A percentile compares a stretch with the other conserved stretches of the same genome.
Evolutionary conservation across 106 monocot genomes (phyloP).

Genomic region (Dioscorea alata): DNA sequence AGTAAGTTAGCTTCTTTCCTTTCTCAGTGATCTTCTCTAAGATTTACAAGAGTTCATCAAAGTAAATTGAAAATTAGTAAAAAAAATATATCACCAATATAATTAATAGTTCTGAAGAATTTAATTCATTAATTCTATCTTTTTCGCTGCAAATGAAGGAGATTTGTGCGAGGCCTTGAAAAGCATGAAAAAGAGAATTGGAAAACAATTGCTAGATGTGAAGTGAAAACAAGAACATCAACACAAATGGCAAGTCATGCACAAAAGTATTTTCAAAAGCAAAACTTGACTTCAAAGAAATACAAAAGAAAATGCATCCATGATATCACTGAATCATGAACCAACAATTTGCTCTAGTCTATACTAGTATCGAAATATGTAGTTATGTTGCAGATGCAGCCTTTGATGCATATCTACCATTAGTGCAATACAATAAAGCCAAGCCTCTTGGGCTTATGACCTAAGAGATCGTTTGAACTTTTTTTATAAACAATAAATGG

Average conservation of each 20-base stretch:
- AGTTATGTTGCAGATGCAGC: no score
- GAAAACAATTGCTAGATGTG: background rate
- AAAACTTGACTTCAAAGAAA: background rate
- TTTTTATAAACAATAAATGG: no score
- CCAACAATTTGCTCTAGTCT: no score
- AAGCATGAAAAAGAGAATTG: background rate
- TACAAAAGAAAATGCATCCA: background rate
- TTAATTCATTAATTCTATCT: background rate
- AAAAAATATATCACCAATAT: background rate
- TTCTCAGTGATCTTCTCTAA: no score
- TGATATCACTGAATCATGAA: background rate
- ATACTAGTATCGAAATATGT: no score
- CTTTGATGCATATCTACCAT: no score
- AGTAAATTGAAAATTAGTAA: background rate
- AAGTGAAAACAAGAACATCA: background rate
- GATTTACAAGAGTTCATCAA: no score
- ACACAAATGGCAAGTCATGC: slow-evolving; percentile 1
- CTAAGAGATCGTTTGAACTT: no score
- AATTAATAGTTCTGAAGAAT: background rate
- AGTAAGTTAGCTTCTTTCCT: no score
- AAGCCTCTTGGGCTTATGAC: no score
- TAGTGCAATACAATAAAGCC: no score
- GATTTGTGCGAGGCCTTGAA: background rate
- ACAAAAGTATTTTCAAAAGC: background rate
- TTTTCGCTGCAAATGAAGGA: background rate